Conservation (phyloP, 768 basidiomycete genomes). For the Auriculariales sp. region DNA sequence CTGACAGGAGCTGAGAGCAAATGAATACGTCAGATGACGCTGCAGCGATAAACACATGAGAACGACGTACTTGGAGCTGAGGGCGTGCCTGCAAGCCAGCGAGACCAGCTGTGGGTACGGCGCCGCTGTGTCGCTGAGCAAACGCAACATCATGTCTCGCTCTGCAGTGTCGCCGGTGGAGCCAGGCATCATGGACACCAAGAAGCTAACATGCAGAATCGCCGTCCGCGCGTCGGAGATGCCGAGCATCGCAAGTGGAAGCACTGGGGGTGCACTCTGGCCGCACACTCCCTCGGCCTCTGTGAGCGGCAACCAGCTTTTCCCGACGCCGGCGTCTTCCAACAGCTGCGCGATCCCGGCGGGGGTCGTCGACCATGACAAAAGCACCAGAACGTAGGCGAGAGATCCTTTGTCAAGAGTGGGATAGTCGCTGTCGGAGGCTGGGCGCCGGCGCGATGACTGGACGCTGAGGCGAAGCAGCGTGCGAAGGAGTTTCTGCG, state of each 20-base stretch:
- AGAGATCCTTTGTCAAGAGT: constrained; percentile 44
- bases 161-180: neutral
- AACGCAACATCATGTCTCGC: neutral
- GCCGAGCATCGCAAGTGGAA: neutral
- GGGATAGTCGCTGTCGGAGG: constrained; percentile 24
- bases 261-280: neutral
- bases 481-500: constrained; percentile 45
- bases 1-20: too few species aligned
- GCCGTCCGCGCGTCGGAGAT: neutral
- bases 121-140: neutral
- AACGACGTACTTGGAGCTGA: neutral
- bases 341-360: constrained; percentile 46
- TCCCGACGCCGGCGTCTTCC: constrained; percentile 36
- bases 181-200: neutral
- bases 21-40: too few species aligned
- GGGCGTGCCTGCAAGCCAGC: neutral
- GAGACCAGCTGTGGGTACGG: neutral
- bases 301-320: neutral
- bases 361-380: constrained; percentile 51
- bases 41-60: too few species aligned
- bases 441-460: constrained; percentile 15
- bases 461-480: constrained; percentile 26
- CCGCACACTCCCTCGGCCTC: neutral
- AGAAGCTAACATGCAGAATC: neutral
- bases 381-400: constrained; percentile 65